phyloP scores from a whole-genome alignment of 441 rosid genomes.

The Francoa sonchifolia region DNA sequence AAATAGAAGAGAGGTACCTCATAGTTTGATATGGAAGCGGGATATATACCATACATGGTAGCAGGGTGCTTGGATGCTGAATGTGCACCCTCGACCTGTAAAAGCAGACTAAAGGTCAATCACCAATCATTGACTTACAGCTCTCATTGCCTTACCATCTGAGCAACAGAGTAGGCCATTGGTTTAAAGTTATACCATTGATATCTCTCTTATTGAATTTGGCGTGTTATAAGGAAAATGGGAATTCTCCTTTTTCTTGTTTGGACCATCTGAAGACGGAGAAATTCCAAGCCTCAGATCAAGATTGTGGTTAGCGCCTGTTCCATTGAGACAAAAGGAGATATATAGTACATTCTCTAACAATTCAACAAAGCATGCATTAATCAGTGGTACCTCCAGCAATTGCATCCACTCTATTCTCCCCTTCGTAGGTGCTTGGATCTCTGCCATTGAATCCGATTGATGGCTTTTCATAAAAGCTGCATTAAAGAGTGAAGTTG shows the following conservation, averaged over 20 bases:
- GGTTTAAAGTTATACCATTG: constrained; percentile 18
- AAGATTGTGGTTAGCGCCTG: constrained; percentile 33
- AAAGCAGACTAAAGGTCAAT: neutral
- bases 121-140: neutral
- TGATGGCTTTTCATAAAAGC: constrained; percentile 28
- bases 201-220: constrained; percentile 16
- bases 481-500: constrained; percentile 13
- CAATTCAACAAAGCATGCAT: neutral
- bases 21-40: constrained; percentile 11
- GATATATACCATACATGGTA: constrained; percentile 7
- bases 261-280: constrained; percentile 12
- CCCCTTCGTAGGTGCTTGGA: constrained; percentile 13
- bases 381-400: constrained; percentile 13
- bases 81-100: constrained; percentile 22
- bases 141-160: neutral
- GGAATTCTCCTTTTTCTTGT: constrained; percentile 9
- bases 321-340: neutral
- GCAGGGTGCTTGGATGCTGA: constrained; percentile 15
- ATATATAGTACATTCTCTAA: neutral
- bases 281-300: constrained; percentile 50
- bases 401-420: constrained; percentile 6
- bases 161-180: neutral
- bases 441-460: constrained; percentile 21
- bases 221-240: constrained; percentile 1
- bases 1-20: constrained; percentile 18